Base-by-base conservation (phyloP, 2,329 filamentous ascomycete genomes). In the Trichoderma sp. region DNA sequence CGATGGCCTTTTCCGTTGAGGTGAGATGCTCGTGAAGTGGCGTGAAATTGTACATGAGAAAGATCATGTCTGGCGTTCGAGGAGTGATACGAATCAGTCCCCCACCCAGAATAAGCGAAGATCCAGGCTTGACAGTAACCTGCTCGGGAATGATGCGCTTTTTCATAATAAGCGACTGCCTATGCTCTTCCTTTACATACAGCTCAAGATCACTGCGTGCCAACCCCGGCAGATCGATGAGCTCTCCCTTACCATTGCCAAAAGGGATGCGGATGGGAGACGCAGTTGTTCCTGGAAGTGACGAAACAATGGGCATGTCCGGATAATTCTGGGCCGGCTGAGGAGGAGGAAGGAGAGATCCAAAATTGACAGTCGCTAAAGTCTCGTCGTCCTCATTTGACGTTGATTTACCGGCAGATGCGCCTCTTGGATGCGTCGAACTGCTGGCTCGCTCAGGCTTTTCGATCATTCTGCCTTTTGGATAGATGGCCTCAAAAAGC, bases 251-350 rank as follows among this genome's bases (percentile, higher is more conserved):
- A 28, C 93, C 92, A 73, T 89, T 90, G 60, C 95, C 95, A 78
- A 96, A 99, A 0, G 94, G 94, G 21, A 98, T 90, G 32, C 96
- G 91, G 76, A 99, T 98, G 0, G 96, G 96, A 0, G 94, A 97
- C 2, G 95, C 96, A 1, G 96, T 99, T 0, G 96, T 99, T 11
- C 97, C 96, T 0, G 96, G 93, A 3, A 98, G 86, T 5, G 93
- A 88, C 0, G 94, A 97, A 2, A 97, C 92, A 12, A 97, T 83
- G 1, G 95, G 95, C 88, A 98, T 95, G 18, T 89, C 84, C 6
- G 95, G 95, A 77, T 91, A 98, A 65, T 91, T 86, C 3, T 88
- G 90, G 77, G 94, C 93, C 4, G 85, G 83, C 73, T 91, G 93
- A 0, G 89, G 85, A 3, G 95, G 94, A 0, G 95, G 95, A 0